phyloP scores from a whole-genome alignment of 306 rosid species.

The Quercus berberidifolia region DNA sequence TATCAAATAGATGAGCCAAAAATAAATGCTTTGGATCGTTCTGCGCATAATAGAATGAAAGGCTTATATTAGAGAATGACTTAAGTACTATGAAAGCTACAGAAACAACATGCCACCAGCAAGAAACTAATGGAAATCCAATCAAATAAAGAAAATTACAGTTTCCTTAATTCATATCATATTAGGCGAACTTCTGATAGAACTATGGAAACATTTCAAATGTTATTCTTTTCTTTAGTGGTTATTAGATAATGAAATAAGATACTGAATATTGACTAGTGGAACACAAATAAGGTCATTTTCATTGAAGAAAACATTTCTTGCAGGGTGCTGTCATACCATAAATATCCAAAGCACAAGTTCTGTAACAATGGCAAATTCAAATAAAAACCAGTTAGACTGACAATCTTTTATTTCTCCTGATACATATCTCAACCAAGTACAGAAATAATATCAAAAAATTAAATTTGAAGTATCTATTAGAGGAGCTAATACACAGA shows the following conservation, averaged over 20 bases:
- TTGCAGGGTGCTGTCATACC: background rate
- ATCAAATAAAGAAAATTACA: background rate
- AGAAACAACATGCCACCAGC: background rate
- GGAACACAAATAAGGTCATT: background rate
- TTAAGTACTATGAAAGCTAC: background rate
- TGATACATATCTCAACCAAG: background rate
- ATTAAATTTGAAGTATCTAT: conserved; percentile 2
- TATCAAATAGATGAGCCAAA: conserved; percentile 86
- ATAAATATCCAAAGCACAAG: background rate
- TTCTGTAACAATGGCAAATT: background rate
- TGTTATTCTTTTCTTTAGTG: background rate
- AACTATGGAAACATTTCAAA: background rate
- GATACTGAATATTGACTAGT: too few species aligned
- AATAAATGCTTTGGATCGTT: conserved; percentile 57
- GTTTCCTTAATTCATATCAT: background rate
- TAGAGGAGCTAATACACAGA: background rate
- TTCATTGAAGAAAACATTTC: background rate
- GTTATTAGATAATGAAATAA: background rate
- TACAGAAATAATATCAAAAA: background rate
- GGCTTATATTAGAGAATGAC: background rate
- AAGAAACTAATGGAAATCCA: background rate
- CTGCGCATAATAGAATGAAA: conserved; percentile 35
- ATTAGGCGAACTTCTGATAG: background rate
- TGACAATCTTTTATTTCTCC: background rate
- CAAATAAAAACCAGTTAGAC: background rate